These are phyloP conservation scores for Aspergillus novofumigatus DNA, from an alignment of 2,329 filamentous ascomycete species.

Conservation along the genomic window DNA sequence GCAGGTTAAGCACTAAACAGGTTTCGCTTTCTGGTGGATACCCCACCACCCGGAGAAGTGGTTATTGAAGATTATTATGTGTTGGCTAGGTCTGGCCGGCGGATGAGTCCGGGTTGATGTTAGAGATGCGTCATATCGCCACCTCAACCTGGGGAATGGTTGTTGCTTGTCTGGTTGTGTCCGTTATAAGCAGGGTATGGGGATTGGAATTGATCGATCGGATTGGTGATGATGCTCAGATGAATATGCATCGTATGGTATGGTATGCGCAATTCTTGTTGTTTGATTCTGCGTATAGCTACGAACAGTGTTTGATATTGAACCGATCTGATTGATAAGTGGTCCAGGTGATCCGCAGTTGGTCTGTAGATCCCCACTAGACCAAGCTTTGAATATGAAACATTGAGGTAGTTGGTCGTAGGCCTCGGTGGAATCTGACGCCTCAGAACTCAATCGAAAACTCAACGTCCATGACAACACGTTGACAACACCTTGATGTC, in stretches of 20 bases:
- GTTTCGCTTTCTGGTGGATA: background rate
- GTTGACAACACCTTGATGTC: slow-evolving; percentile 7
- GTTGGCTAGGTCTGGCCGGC: background rate
- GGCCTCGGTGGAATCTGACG: too few relatives aligned
- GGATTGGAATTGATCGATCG: background rate
- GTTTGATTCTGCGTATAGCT: background rate
- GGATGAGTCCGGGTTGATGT: background rate
- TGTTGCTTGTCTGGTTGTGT: background rate
- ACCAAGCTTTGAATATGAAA: background rate
- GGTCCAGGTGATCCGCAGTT: background rate
- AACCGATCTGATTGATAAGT: background rate
- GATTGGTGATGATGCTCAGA: background rate
- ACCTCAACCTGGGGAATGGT: background rate
- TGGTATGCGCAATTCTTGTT: background rate
- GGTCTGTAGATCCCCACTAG: background rate
- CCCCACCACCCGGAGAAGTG: background rate
- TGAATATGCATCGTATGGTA: background rate
- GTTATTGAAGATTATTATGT: background rate
- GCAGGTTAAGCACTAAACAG: background rate
- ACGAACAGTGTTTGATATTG: background rate
- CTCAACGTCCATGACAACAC: background rate
- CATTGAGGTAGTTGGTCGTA: background rate
- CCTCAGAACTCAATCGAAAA: background rate
- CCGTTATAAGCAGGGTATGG: background rate
- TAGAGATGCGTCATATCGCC: slow-evolving; percentile 4